Percentiles rank a stretch among this genome's conserved stretches.
Conservation (phyloP, 257 asterid genomes). For the Solanum neorickii region DNA sequence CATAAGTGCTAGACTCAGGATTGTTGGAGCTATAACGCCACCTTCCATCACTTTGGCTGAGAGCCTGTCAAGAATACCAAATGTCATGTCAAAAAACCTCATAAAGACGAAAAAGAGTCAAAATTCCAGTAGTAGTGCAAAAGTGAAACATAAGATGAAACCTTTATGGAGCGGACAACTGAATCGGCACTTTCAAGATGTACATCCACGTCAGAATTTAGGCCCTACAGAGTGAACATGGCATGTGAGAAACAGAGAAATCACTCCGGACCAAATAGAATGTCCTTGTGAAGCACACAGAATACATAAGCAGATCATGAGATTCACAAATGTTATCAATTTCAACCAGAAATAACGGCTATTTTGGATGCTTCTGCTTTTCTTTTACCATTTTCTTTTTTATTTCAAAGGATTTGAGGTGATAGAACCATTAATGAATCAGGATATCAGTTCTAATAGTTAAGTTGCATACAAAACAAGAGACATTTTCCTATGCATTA, state of each 20-base stretch:
- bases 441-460: neutral
- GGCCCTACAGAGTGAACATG: conserved; percentile 46
- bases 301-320: neutral
- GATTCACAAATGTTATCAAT: neutral
- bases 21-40: conserved; percentile 83
- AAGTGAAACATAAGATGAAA: conserved; percentile 2
- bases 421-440: neutral
- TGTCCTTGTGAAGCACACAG: neutral
- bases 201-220: conserved; percentile 47
- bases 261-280: neutral
- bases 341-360: neutral
- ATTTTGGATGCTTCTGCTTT: neutral
- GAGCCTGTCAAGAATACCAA: conserved; percentile 49
- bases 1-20: conserved; percentile 74
- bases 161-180: conserved; percentile 70
- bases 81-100: neutral
- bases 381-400: neutral
- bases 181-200: conserved; percentile 61
- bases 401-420: neutral
- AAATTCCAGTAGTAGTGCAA: neutral
- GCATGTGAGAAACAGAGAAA: neutral
- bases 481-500: conserved; percentile 6
- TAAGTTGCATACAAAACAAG: neutral
- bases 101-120: neutral
- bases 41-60: conserved; percentile 98